Percentiles rank a stretch among this genome's conserved stretches.
These are phyloP conservation scores for Aspergillus vadensis DNA, from an alignment of 2,329 filamentous ascomycete genomes.

Conservation along the genomic window DNA sequence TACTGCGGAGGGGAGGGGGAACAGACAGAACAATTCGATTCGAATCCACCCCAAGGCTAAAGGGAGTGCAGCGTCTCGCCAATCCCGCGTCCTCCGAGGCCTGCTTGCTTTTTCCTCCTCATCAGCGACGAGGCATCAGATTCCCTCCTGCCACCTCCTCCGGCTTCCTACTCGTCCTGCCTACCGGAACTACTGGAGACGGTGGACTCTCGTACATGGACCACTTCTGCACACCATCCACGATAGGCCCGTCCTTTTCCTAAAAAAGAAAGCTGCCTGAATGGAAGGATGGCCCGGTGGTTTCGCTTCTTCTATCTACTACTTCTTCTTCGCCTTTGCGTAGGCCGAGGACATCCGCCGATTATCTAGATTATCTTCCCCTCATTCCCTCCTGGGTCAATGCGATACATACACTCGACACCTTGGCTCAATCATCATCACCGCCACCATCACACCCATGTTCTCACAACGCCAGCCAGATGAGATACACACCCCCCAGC, in stretches of 20 bases:
- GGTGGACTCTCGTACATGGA: not conserved
- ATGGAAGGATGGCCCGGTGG: not conserved
- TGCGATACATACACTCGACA: not conserved
- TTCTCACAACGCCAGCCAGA: not conserved
- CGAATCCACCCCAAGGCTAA: conserved; percentile 8
- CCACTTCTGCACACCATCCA: conserved; percentile 1
- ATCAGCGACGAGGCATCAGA: not conserved
- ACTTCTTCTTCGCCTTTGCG: not conserved
- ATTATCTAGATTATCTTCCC: conserved; percentile 1
- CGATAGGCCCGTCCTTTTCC: not conserved
- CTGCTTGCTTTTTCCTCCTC: conserved; percentile 8
- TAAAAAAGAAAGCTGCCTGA: not conserved
- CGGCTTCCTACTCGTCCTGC: not conserved
- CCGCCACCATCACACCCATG: not conserved
- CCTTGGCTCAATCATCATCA: not conserved
- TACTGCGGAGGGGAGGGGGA: conserved; percentile 10
- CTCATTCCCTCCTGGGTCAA: not conserved
- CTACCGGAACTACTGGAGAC: not conserved
- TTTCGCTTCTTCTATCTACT: not conserved
- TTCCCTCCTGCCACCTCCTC: not conserved
- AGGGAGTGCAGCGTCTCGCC: conserved; percentile 2
- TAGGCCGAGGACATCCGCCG: not conserved
- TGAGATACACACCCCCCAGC: not conserved
- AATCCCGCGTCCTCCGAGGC: conserved; percentile 13
- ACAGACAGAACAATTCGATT: not conserved